Percentiles rank a stretch among this genome's conserved stretches.
Conservation (phyloP, 257 asterid species). For the Catharanthus roseus region DNA sequence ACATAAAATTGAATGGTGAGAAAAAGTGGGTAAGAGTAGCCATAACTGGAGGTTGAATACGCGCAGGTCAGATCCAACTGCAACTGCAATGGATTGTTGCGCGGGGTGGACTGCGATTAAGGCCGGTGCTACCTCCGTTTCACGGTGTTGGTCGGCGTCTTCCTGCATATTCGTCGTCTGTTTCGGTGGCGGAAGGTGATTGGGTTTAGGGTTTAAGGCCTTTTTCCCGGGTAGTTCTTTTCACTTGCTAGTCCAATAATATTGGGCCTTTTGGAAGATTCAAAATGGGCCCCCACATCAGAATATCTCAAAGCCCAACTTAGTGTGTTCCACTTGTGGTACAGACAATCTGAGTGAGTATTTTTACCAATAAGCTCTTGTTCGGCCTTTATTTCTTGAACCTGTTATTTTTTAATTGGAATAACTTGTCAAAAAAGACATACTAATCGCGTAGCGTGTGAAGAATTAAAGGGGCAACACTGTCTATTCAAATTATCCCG, state of each 20-base stretch:
- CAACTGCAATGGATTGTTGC: slow-evolving; percentile 49
- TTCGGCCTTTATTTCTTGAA: no score
- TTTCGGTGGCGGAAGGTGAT: neutral
- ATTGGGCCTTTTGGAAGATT: no score
- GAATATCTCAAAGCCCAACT: neutral
- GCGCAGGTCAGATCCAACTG: slow-evolving; percentile 76
- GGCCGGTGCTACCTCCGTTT: slow-evolving; percentile 79
- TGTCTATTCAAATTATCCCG: no score
- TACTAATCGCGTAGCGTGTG: no score
- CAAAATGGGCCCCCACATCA: no score
- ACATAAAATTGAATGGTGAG: neutral
- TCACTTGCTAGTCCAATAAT: neutral
- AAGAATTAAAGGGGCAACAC: no score
- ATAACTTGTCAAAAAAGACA: no score
- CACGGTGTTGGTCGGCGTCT: slow-evolving; percentile 61
- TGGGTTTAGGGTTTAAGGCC: slow-evolving; percentile 15
- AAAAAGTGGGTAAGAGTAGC: neutral
- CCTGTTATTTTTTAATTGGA: no score
- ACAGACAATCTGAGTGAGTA: no score
- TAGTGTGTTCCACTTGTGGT: no score
- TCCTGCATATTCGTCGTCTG: slow-evolving; percentile 46
- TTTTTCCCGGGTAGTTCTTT: no score
- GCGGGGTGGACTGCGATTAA: slow-evolving; percentile 64
- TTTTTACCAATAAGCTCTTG: no score
- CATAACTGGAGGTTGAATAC: slow-evolving; percentile 62